These are phyloP conservation scores for Russula vinacea DNA, from an alignment of 768 basidiomycete species.

Conservation along the genomic window DNA sequence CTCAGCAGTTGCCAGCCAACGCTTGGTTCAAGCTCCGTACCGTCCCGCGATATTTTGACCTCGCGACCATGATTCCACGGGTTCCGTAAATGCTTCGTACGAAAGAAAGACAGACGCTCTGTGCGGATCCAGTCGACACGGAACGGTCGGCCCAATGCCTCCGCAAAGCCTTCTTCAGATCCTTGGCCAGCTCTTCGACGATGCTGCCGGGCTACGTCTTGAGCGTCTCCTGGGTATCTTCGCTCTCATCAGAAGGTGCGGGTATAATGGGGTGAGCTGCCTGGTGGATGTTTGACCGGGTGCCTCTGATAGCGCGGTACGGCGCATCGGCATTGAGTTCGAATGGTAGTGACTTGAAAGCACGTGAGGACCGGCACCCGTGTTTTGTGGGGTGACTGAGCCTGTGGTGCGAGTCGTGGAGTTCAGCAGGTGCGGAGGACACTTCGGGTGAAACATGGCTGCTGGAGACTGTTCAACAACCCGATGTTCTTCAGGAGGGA, in stretches of 20 bases:
- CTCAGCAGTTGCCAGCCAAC: constrained; percentile 63
- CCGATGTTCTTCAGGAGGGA: constrained; percentile 41
- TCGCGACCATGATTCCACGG: constrained; percentile 88
- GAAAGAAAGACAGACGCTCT: constrained; percentile 65
- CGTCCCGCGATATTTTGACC: constrained; percentile 81
- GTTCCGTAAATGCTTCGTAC: constrained; percentile 78
- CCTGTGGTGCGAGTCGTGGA: constrained; percentile 41
- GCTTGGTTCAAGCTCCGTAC: constrained; percentile 85
- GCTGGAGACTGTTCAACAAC: constrained; percentile 47
- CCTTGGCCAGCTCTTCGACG: constrained; percentile 30
- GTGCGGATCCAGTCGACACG: constrained; percentile 79
- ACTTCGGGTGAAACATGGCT: constrained; percentile 27
- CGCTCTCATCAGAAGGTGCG: constrained; percentile 3
- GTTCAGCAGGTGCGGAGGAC: constrained; percentile 52
- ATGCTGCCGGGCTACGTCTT: background rate
- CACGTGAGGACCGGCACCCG: no score
- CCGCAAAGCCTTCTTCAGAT: constrained; percentile 32
- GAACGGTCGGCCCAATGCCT: constrained; percentile 75
- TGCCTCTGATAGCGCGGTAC: constrained; percentile 36
- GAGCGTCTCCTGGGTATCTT: background rate
- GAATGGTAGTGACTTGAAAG: constrained; percentile 34
- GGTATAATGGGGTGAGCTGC: constrained; percentile 11
- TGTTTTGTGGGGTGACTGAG: constrained; percentile 35
- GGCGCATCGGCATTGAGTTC: constrained; percentile 45
- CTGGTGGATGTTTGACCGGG: constrained; percentile 7